Percentiles rank a stretch among this genome's conserved stretches.
These are phyloP conservation scores for Myxozyma monticola DNA, from an alignment of 805 yeast genomes.

Conservation along the genomic window DNA sequence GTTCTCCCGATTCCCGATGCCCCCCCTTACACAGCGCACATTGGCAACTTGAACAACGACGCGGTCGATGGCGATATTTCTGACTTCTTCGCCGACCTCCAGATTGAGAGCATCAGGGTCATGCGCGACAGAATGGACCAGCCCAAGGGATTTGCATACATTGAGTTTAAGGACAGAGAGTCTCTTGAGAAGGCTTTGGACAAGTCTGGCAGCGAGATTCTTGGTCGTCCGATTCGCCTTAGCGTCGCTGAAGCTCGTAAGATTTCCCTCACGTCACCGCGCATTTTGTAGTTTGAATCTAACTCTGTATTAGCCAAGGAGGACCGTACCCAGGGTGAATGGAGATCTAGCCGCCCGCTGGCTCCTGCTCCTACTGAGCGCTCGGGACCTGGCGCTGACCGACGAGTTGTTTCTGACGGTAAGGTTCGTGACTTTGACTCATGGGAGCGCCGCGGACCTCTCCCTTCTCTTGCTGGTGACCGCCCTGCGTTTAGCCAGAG, in stretches of 20 bases:
- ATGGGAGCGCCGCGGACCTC: constrained; percentile 40
- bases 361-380: constrained; percentile 55
- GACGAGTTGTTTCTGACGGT: constrained; percentile 18
- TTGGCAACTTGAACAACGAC: constrained; percentile 84
- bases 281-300: no score
- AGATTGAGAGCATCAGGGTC: constrained; percentile 62
- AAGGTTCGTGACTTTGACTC: constrained; percentile 52
- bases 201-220: constrained; percentile 68
- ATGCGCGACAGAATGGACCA: constrained; percentile 68
- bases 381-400: constrained; percentile 33
- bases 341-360: constrained; percentile 45
- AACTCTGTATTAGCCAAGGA: constrained; percentile 26
- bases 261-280: no score
- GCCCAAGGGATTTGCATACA: constrained; percentile 84
- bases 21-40: constrained; percentile 90
- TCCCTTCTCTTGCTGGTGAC: constrained; percentile 22
- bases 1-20: constrained; percentile 85
- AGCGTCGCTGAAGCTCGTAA: constrained; percentile 69
- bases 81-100: constrained; percentile 42
- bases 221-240: constrained; percentile 65
- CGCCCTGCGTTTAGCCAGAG: constrained; percentile 48
- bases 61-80: constrained; percentile 57
- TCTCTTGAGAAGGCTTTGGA: constrained; percentile 73
- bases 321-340: constrained; percentile 32
- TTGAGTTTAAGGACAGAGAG: constrained; percentile 81